Percentiles rank a stretch among this genome's conserved stretches.
Conservation (phyloP, 768 basidiomycete genomes). For the Collybia mongolica region DNA sequence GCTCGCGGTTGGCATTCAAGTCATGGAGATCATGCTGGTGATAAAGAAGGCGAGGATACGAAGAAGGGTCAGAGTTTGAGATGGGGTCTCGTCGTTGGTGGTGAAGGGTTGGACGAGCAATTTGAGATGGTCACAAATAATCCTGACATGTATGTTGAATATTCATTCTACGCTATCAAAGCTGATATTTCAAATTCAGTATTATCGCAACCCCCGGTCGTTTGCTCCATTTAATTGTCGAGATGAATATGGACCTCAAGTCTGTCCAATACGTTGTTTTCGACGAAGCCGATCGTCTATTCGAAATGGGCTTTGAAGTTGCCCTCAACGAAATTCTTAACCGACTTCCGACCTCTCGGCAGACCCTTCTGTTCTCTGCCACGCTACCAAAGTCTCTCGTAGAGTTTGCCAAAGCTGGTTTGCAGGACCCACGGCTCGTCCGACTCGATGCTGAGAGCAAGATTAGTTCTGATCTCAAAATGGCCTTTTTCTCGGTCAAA, state of each 20-base stretch:
- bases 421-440: constrained; percentile 90
- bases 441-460: constrained; percentile 97
- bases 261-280: constrained; percentile 90
- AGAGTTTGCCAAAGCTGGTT: constrained; percentile 97
- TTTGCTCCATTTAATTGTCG: constrained; percentile 92
- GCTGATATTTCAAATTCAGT: constrained; percentile 37
- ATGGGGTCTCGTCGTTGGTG: constrained; percentile 96
- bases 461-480: constrained; percentile 88
- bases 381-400: constrained; percentile 95
- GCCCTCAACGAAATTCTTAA: constrained; percentile 90
- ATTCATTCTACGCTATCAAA: constrained; percentile 4
- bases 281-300: constrained; percentile 97
- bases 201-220: constrained; percentile 98
- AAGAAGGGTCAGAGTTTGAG: constrained; percentile 64
- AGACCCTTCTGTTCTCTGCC: constrained; percentile 94
- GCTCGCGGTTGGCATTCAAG: constrained; percentile 73
- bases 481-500: constrained; percentile 94
- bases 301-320: constrained; percentile 96
- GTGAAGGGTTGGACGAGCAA: constrained; percentile 93
- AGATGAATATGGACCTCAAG: constrained; percentile 92
- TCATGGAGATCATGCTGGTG: constrained; percentile 71
- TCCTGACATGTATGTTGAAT: constrained; percentile 82
- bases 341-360: constrained; percentile 82
- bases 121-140: constrained; percentile 94
- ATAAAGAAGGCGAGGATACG: constrained; percentile 55